Evolutionary conservation across 768 basidiomycete species (phyloP).

Genomic region (Boletellus sp.): DNA sequence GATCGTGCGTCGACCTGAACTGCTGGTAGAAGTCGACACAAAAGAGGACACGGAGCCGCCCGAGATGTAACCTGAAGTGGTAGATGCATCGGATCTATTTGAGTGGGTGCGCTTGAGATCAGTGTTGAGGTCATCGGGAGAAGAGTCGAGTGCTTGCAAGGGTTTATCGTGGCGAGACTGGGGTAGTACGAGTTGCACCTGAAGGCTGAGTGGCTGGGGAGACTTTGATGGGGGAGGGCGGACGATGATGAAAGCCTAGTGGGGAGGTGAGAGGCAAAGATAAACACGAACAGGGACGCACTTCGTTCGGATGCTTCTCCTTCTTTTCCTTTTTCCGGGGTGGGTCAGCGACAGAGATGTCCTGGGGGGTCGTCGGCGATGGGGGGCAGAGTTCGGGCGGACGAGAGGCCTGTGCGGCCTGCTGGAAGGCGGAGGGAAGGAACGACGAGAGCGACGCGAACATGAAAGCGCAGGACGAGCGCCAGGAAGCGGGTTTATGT

Average conservation of each 20-base stretch:
- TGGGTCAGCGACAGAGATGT: constrained; percentile 23
- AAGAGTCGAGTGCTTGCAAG: constrained; percentile 44
- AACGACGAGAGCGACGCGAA: constrained; percentile 51
- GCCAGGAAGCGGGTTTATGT: constrained; percentile 13
- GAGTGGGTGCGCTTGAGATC: constrained; percentile 34
- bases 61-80: constrained; percentile 49
- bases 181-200: constrained; percentile 83
- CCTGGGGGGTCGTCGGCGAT: constrained; percentile 6
- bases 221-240: constrained; percentile 81
- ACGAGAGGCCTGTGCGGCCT: constrained; percentile 24
- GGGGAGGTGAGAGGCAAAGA: constrained; percentile 7
- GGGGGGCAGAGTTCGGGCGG: constrained; percentile 18
- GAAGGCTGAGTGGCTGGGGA: constrained; percentile 87
- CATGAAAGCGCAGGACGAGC: constrained; percentile 32
- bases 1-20: constrained; percentile 63
- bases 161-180: constrained; percentile 40
- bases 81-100: constrained; percentile 49
- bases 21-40: constrained; percentile 40
- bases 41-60: constrained; percentile 39
- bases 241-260: constrained; percentile 86
- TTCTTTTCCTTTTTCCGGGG: constrained; percentile 47
- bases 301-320: constrained; percentile 47
- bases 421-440: constrained; percentile 49
- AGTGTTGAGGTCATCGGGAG: constrained; percentile 27
- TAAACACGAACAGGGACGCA: constrained; percentile 20